Conservation (phyloP, 2,329 filamentous ascomycete genomes). For the Fusarium ambrosium region DNA sequence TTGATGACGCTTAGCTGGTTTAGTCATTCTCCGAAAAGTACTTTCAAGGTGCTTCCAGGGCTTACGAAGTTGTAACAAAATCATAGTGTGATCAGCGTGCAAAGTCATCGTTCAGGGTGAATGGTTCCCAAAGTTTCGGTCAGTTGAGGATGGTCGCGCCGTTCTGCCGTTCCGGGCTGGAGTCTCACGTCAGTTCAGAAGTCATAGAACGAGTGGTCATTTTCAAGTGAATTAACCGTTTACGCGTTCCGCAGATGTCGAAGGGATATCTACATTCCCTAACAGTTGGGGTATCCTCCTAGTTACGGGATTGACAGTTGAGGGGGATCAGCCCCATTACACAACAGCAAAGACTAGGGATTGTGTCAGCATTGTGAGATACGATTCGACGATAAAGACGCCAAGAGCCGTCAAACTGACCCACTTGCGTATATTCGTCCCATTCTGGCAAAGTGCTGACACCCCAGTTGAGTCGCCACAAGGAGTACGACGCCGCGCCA, state of each 20-base stretch:
- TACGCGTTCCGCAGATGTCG: not conserved
- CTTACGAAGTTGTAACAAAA: not conserved
- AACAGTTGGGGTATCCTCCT: not conserved
- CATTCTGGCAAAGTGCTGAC: constrained; percentile 19
- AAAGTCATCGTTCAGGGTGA: not conserved
- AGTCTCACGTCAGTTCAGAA: not conserved
- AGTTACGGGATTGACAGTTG: not conserved
- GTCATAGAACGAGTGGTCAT: not conserved
- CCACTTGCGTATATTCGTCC: constrained; percentile 18
- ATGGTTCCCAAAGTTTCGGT: not conserved
- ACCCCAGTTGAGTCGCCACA: not conserved
- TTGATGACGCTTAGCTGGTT: not conserved
- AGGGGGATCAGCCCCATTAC: not conserved
- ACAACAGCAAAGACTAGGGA: not conserved
- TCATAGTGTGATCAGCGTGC: not conserved
- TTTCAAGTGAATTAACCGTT: not conserved
- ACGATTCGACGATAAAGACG: not conserved
- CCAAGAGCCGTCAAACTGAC: not conserved
- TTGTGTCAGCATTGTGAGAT: constrained; percentile 7
- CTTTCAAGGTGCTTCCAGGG: not conserved
- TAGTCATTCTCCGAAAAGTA: not conserved
- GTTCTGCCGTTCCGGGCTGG: not conserved
- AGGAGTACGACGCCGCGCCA: constrained; percentile 1
- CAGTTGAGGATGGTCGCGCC: not conserved
- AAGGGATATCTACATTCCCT: not conserved